Evolutionary conservation across 768 basidiomycete genomes (phyloP).

Genomic region (Paxillus ammoniavirescens): DNA sequence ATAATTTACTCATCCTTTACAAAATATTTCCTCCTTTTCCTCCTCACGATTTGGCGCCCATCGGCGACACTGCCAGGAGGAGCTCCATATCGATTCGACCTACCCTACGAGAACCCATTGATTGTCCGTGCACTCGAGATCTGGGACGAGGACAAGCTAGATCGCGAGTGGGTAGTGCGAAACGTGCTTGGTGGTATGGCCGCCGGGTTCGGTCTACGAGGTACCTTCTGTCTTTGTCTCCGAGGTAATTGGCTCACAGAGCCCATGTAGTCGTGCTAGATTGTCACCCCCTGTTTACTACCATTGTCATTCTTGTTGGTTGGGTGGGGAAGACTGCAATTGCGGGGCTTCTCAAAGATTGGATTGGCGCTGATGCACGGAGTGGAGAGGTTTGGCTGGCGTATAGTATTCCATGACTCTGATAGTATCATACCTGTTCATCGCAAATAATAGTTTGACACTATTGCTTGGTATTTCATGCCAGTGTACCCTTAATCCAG

Average conservation of each 20-base stretch:
- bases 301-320: constrained; percentile 68
- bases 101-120: constrained; percentile 33
- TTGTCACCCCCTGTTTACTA: constrained; percentile 70
- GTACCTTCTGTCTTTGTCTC: constrained; percentile 36
- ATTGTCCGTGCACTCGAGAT: constrained; percentile 46
- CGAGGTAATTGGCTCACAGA: background rate
- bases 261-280: constrained; percentile 65
- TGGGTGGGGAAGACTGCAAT: constrained; percentile 71
- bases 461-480: too few species aligned
- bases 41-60: constrained; percentile 79
- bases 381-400: constrained; percentile 73
- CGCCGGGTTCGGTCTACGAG: constrained; percentile 81
- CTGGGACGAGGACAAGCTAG: constrained; percentile 70
- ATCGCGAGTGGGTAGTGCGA: constrained; percentile 81
- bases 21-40: constrained; percentile 79
- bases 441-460: too few species aligned
- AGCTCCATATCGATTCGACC: constrained; percentile 22
- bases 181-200: constrained; percentile 86
- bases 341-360: constrained; percentile 58
- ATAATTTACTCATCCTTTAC: constrained; percentile 82
- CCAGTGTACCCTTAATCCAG: too few species aligned
- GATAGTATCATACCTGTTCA: background rate
- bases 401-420: constrained; percentile 68
- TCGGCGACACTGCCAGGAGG: constrained; percentile 24
- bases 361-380: constrained; percentile 61